Base-by-base conservation (phyloP, 2,329 filamentous ascomycete genomes). In the Trichothecium roseum region DNA sequence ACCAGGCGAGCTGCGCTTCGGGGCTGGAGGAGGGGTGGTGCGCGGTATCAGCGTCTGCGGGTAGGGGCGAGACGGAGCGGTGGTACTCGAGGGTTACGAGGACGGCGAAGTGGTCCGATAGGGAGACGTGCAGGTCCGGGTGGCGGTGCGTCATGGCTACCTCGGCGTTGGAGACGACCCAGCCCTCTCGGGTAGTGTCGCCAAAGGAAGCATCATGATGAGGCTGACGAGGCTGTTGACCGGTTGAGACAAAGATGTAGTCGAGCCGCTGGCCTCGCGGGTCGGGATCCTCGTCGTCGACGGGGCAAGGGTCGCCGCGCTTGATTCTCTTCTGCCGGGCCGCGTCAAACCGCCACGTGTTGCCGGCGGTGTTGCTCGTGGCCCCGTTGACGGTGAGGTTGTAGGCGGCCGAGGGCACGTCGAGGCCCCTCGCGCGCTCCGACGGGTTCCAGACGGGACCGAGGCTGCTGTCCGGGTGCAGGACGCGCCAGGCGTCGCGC, bases 61-160 rank as follows among this genome's bases (percentile, higher is more conserved):
- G 24, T 26, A 42, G 32, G 15, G 52, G 41, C 20, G 56, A 48
- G 2, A 52, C 53, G 44, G 69, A 62, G 10, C 72, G 67, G 20
- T 24, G 20, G 10, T 24, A 24, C 6, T 24, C 6, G 4, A 96
- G 67, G 0, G 84, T 87, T 5, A 84, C 79, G 54, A 89, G 82
- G 36, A 96, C 82, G 16, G 85, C 87, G 56, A 95, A 96, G 56
- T 96, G 91, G 53, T 98, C 89, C 47, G 87, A 95, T 18, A 96
- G 68, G 2, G 86, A 94, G 60, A 87, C 94, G 42, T 77, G 71
- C 2, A 95, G 67, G 2, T 73, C 74, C 0, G 87, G 84, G 56
- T 95, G 88, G 8, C 84, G 78, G 52, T 81, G 73, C 15, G 76
- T 80, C 77, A 95, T 86, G 40, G 81, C 80, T 2, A 98, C 82